Conservation (phyloP, 2,329 filamentous ascomycete species). For the Penicillium sp. region DNA sequence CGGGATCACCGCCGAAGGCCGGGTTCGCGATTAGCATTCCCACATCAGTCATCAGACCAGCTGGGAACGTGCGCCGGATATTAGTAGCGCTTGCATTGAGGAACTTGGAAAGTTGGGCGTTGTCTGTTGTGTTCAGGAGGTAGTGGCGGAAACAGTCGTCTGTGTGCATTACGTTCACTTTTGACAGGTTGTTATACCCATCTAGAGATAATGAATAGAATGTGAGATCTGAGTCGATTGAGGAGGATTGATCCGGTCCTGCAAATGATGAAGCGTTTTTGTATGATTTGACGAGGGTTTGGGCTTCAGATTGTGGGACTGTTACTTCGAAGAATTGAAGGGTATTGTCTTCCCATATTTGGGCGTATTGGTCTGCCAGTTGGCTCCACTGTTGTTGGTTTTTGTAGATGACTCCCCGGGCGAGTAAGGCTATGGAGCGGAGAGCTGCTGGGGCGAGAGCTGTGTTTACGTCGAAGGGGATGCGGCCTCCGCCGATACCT, state of each 20-base stretch:
- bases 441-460: slow-evolving; percentile 63
- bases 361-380: slow-evolving; percentile 52
- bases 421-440: slow-evolving; percentile 58
- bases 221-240: slow-evolving; percentile 47
- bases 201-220: slow-evolving; percentile 61
- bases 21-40: slow-evolving; percentile 64
- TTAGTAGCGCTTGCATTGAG: slow-evolving; percentile 59
- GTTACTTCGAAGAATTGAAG: slow-evolving; percentile 58
- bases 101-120: slow-evolving; percentile 57
- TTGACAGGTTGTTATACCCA: slow-evolving; percentile 49
- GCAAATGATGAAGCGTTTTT: slow-evolving; percentile 45
- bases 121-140: slow-evolving; percentile 60
- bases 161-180: slow-evolving; percentile 62
- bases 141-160: slow-evolving; percentile 66
- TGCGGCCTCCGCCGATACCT: slow-evolving; percentile 58
- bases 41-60: slow-evolving; percentile 57
- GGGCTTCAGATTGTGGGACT: slow-evolving; percentile 48
- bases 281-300: slow-evolving; percentile 52
- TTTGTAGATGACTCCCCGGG: slow-evolving; percentile 54
- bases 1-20: slow-evolving; percentile 52
- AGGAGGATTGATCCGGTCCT: slow-evolving; percentile 46
- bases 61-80: slow-evolving; percentile 59
- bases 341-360: slow-evolving; percentile 63
- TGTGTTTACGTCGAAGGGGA: slow-evolving; percentile 67
- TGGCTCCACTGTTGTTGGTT: slow-evolving; percentile 50